A percentile compares a stretch with the other conserved stretches of the same genome.
Evolutionary conservation across 1,139 yeast genomes (phyloP).

Genomic region (Meyerozyma sp.): DNA sequence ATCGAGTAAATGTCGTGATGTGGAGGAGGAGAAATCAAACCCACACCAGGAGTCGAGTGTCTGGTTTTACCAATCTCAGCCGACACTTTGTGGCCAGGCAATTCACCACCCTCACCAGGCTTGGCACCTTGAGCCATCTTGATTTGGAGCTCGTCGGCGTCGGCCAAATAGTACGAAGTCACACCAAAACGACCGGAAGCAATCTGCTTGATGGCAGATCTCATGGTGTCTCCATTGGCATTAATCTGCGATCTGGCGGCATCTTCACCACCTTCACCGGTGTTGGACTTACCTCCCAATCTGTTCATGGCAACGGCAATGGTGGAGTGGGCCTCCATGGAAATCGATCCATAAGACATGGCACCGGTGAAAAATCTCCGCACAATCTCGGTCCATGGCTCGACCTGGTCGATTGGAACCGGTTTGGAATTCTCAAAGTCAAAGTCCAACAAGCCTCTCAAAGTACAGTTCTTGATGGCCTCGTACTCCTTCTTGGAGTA

Average conservation of each 20-base stretch:
- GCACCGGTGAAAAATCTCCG: conserved; percentile 98
- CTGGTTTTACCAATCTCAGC: conserved; percentile 88
- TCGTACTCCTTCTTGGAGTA: conserved; percentile 88
- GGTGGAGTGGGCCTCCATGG: conserved; percentile 97
- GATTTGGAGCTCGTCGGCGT: conserved; percentile 95
- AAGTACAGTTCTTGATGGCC: conserved; percentile 86
- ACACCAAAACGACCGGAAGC: conserved; percentile 99
- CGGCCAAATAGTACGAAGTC: conserved; percentile 87
- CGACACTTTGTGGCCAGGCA: conserved; percentile 93
- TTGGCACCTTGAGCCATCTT: conserved; percentile 99
- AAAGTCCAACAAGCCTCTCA: conserved; percentile 89
- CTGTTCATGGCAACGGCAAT: conserved; percentile 98
- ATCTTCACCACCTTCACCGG: conserved; percentile 99
- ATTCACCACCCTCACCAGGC: conserved; percentile 99
- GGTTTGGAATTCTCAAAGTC: conserved; percentile 67
- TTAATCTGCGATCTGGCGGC: conserved; percentile 79
- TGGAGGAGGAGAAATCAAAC: conserved; percentile 96
- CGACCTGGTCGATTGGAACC: conserved; percentile 95
- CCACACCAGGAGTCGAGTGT: conserved; percentile 96
- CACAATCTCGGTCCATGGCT: conserved; percentile 99
- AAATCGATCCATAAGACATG: conserved; percentile 97
- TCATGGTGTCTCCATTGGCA: conserved; percentile 93
- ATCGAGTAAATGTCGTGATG: conserved; percentile 98
- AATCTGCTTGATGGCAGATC: conserved; percentile 95
- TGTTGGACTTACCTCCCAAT: conserved; percentile 94